Evolutionary conservation across 352 stramenopile genomes (phyloP).

Genomic region (Phytopythium ostracodes): DNA sequence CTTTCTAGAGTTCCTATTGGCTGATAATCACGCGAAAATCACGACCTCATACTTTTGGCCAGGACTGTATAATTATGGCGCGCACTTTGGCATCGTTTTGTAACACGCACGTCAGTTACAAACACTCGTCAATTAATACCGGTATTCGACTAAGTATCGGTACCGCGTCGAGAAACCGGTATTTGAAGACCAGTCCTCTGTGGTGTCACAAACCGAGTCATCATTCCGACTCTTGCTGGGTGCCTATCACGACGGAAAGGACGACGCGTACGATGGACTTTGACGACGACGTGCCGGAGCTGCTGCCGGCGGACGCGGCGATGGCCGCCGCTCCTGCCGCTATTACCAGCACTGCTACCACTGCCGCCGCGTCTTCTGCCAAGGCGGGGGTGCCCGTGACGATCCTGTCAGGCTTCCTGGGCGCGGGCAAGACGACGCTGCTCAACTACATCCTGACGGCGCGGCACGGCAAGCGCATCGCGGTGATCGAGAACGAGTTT

Average conservation of each 20-base stretch:
- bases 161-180: not conserved
- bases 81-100: too few relatives aligned
- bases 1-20: too few relatives aligned
- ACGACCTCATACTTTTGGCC: too few relatives aligned
- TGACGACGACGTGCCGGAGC: conserved; percentile 12
- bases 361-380: not conserved
- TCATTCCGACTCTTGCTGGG: not conserved
- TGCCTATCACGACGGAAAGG: not conserved
- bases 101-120: too few relatives aligned
- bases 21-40: too few relatives aligned
- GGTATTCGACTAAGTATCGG: too few relatives aligned
- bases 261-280: not conserved
- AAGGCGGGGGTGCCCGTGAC: conserved; percentile 81
- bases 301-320: conserved; percentile 3
- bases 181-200: too few relatives aligned
- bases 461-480: conserved; percentile 91
- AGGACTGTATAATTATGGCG: too few relatives aligned
- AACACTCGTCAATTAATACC: too few relatives aligned
- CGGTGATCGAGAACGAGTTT: conserved; percentile 99
- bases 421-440: conserved; percentile 96
- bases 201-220: not conserved
- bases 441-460: conserved; percentile 96
- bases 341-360: not conserved
- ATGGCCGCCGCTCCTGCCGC: not conserved
- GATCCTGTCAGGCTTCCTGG: conserved; percentile 95